Base-by-base conservation (phyloP, 163 green algal species). In the Coccomyxa subellipsoidea region DNA sequence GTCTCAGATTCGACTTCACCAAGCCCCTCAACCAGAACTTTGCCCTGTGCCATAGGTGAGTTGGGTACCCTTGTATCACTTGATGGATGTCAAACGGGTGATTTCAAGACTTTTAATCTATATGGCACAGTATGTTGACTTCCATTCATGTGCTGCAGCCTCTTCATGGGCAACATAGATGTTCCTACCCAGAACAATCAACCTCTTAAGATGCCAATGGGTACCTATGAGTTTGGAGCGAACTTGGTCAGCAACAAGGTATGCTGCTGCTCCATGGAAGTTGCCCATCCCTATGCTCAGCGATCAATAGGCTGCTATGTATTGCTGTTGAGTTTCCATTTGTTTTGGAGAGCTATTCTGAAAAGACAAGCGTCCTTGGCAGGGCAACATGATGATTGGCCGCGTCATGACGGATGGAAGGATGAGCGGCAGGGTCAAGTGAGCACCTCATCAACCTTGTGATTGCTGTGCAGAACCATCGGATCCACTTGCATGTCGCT, bases 1-100 rank as follows among this genome's bases (percentile, higher is more conserved):
- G 96, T 40, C 84, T 98, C 73, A 90, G 95, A 3, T 99, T 99
- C 80, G 96, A 99, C 82, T 94, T 99, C 84, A 98, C 91, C 71
- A 97, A 97, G 86, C 95, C 96, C 7, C 87, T 99, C 36, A 99
- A 98, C 88, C 92, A 96, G 82, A 97, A 99, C 84, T 99, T 99
- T 85, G 95, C 95, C 47, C 86, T 99, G 29, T 92, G 81, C 31
- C 95, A 98, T 87, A 93, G 89, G 92, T 90, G 21, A 73, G 27
- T 21, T 38, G 32, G 34, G 34, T 32, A 79, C n/a, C 69, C 18
- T n/a, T 71, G 21, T 31, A 47, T n/a, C 27, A 76, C 27, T n/a
- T n/a, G n/a, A n/a, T n/a, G n/a, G n/a, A n/a, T n/a, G n/a, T n/a
- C n/a, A n/a, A n/a, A n/a, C n/a, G n/a, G n/a, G n/a, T n/a, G n/a